These are phyloP conservation scores for Xylariaceae sp. DNA, from an alignment of 2,329 filamentous ascomycete genomes.

Conservation along the genomic window DNA sequence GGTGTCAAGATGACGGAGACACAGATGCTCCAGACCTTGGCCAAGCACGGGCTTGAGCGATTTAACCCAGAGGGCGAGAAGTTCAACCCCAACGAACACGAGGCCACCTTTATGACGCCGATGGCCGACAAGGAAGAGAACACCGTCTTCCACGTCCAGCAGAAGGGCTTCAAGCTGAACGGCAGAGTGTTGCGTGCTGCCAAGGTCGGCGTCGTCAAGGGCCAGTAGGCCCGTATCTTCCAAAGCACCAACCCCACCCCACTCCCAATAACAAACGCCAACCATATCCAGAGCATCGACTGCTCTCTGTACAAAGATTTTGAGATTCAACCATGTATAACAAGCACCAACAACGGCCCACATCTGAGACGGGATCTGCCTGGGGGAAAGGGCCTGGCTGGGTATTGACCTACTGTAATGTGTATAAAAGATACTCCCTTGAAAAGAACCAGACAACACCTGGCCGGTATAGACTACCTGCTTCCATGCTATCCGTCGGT, in stretches of 20 bases:
- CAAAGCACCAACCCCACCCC: neutral
- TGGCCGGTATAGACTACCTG: neutral
- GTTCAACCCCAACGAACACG: conserved; percentile 95
- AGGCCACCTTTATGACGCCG: conserved; percentile 92
- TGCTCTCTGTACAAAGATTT: conserved; percentile 23
- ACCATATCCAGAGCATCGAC: conserved; percentile 8
- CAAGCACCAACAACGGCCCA: conserved; percentile 16
- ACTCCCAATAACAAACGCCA: no score
- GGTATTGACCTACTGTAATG: conserved; percentile 21
- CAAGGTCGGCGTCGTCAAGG: conserved; percentile 96
- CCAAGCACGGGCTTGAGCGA: conserved; percentile 90
- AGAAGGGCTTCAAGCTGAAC: conserved; percentile 93
- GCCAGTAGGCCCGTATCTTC: conserved; percentile 37
- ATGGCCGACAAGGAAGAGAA: conserved; percentile 84
- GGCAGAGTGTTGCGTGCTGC: conserved; percentile 83
- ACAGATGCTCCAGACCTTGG: conserved; percentile 79
- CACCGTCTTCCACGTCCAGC: conserved; percentile 85
- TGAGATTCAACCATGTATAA: conserved; percentile 23
- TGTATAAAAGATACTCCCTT: conserved; percentile 28
- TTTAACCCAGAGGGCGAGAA: conserved; percentile 78
- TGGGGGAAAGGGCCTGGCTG: conserved; percentile 19
- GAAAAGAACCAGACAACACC: neutral
- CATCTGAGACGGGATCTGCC: conserved; percentile 18
- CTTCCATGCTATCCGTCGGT: neutral
- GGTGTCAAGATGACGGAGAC: conserved; percentile 93